Evolutionary conservation across 1,284 basidiomycete genomes (phyloP).

Genomic region (Rhodotorula sp.): DNA sequence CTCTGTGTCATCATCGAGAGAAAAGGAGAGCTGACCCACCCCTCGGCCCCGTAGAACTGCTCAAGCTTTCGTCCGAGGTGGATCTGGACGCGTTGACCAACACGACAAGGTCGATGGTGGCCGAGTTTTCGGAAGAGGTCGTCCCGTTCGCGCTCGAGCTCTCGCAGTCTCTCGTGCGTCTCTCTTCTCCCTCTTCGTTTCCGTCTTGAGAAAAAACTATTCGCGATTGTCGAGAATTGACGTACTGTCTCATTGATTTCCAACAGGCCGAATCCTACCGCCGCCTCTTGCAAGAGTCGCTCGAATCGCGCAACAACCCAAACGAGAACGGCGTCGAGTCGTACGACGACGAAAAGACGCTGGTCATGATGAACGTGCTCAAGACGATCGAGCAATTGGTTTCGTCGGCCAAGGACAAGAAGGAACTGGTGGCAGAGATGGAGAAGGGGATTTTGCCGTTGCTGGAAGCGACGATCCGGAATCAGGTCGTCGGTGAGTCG

Average conservation of each 20-base stretch:
- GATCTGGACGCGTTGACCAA: slow-evolving; percentile 80
- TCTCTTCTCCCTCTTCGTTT: not conserved
- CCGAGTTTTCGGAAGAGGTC: slow-evolving; percentile 78
- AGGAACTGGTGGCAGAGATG: slow-evolving; percentile 74
- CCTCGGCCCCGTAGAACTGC: not conserved
- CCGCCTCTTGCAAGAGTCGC: slow-evolving; percentile 68
- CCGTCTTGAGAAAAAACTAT: too few species aligned
- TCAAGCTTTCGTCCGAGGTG: slow-evolving; percentile 76
- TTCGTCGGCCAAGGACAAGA: slow-evolving; percentile 67
- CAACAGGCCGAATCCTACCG: slow-evolving; percentile 74
- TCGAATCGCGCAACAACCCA: slow-evolving; percentile 53
- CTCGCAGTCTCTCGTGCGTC: slow-evolving; percentile 68
- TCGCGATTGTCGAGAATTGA: too few species aligned
- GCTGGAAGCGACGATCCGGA: slow-evolving; percentile 66
- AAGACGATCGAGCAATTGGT: slow-evolving; percentile 57
- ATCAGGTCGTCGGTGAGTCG: slow-evolving; percentile 53
- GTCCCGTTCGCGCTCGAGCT: slow-evolving; percentile 82
- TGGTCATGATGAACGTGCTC: slow-evolving; percentile 48
- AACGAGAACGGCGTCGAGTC: slow-evolving; percentile 19
- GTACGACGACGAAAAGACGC: slow-evolving; percentile 45
- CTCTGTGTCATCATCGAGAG: too few species aligned
- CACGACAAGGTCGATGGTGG: slow-evolving; percentile 81
- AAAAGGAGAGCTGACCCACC: not conserved
- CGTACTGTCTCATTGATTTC: not conserved
- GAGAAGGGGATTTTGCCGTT: slow-evolving; percentile 79